A percentile compares a stretch with the other conserved stretches of the same genome.
Conservation (phyloP, 2,329 filamentous ascomycete species). For the Pestalotiopsis sp. region DNA sequence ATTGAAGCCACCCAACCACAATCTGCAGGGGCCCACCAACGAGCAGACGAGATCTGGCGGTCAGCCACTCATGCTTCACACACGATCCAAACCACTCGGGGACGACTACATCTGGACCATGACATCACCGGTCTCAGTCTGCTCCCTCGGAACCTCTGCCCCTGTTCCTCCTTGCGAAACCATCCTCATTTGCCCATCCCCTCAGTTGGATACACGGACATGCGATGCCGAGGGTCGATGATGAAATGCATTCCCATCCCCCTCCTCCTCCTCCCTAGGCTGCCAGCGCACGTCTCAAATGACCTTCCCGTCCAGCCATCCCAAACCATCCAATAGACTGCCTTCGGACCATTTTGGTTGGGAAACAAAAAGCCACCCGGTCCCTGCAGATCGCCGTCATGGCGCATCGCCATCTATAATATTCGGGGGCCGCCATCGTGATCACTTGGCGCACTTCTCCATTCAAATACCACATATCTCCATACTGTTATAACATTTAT, state of each 20-base stretch:
- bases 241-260: neutral
- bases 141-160: neutral
- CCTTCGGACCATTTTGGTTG: neutral
- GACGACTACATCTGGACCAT: neutral
- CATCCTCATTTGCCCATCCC: neutral
- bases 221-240: constrained; percentile 2
- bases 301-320: neutral
- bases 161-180: neutral
- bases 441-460: neutral
- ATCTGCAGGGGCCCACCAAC: neutral
- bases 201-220: neutral
- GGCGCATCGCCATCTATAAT: neutral
- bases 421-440: neutral
- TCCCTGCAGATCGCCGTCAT: neutral
- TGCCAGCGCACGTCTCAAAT: neutral
- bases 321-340: too few species aligned
- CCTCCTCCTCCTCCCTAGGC: neutral
- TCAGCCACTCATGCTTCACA: neutral
- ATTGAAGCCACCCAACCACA: neutral
- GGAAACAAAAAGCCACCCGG: neutral
- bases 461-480: neutral
- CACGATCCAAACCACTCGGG: neutral
- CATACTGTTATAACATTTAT: neutral
- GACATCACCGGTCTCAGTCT: constrained; percentile 2
- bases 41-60: neutral